Percentiles rank a stretch among this genome's conserved stretches.
Evolutionary conservation across 2,329 filamentous ascomycete species (phyloP).

Genomic region (Thielaviopsis musarum): DNA sequence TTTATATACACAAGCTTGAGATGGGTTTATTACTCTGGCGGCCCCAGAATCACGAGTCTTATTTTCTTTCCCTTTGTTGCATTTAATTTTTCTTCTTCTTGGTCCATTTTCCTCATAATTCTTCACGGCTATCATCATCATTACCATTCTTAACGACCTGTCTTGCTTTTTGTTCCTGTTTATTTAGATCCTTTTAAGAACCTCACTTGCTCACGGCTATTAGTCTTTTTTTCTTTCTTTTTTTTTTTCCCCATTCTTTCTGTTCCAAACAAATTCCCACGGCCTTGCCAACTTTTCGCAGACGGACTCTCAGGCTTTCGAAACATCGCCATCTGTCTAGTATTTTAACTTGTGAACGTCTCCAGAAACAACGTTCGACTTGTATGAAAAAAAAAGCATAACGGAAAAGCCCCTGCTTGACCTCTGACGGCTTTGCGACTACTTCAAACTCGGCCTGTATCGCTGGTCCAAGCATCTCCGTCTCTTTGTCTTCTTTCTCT

Average conservation of each 20-base stretch:
- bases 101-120: too few species aligned
- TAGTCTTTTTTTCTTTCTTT: background rate
- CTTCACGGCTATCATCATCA: too few species aligned
- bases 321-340: background rate
- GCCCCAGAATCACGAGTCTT: too few species aligned
- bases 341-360: background rate
- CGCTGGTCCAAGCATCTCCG: background rate
- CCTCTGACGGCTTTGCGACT: conserved; percentile 1
- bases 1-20: too few species aligned
- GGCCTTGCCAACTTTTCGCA: background rate
- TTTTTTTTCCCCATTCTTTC: conserved; percentile 1
- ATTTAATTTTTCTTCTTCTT: too few species aligned
- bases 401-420: conserved; percentile 2
- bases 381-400: background rate
- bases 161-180: too few species aligned
- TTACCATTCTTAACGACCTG: too few species aligned
- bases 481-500: background rate
- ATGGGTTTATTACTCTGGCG: too few species aligned
- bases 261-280: background rate
- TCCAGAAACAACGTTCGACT: background rate
- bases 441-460: background rate
- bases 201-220: too few species aligned
- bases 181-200: too few species aligned
- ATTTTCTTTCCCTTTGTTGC: too few species aligned
- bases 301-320: background rate